Evolutionary conservation across 768 basidiomycete genomes (phyloP), one percentile per base, ranked within the genome.

Genomic region (Rhizopogon vulgaris): DNA sequence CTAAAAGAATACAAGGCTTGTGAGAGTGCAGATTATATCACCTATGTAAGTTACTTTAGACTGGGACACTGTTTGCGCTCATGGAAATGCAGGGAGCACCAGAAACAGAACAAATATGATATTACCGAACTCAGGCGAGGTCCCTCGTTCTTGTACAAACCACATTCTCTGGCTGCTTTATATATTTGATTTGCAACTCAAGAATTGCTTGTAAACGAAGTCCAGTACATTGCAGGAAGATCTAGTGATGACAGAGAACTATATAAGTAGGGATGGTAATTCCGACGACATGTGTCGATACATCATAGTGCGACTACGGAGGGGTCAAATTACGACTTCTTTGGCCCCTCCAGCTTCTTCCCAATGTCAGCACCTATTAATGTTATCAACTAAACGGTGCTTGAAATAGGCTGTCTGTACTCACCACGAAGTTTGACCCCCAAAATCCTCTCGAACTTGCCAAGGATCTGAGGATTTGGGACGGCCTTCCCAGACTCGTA

Each of bases 1-100:
- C 71, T 94, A 59, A 90, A 93, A 57, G 95, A 97, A 65, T 98
- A 97, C 72, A 87, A 90, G 61, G 94, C 95, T 48, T 95, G 93
- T 68, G 94, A 98, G 71, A 94, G 86, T 63, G 79, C 90, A 9
- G 91, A 95, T 63, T 98, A 98, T 69, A 92, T 97, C 59, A 81
- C 87, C 60, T 90, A 91, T 65, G 88, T 86, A 53, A 52, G 85
- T 77, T 38, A 2, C 22, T 17, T 1, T 12, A 22, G 27, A 10
- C 41, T 27, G 12, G 4, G 1, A 17, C 30, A 9, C 3, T 22
- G 7, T 27, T 10, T 54, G n/a, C 50, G 47, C 34, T 61, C 18
- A 8, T 38, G 38, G 36, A 28, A 6, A 18, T 38, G 24, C 18
- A 71, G 69, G 71, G 70, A n/a, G 62, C 71, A 41, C 56, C 61